A percentile compares a stretch with the other conserved stretches of the same genome.
Evolutionary conservation across 768 basidiomycete genomes (phyloP).

Genomic region (Tylopilus subfusipes): DNA sequence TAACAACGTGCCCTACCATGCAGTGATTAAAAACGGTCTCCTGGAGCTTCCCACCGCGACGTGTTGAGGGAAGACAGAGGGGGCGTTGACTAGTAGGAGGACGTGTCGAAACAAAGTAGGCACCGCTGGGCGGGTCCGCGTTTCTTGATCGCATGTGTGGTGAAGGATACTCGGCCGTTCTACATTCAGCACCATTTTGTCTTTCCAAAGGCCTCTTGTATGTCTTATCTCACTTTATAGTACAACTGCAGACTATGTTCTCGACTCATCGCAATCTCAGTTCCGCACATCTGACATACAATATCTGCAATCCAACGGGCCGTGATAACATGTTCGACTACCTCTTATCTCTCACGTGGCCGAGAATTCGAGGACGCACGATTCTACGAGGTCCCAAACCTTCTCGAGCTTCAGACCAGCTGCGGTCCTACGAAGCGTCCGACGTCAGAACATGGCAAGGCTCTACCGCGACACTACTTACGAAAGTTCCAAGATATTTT

Average conservation of each 20-base stretch:
- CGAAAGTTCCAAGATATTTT: no score
- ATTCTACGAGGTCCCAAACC: no score
- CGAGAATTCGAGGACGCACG: no score
- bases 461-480: no score
- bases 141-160: neutral
- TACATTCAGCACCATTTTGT: neutral
- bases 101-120: neutral
- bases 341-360: no score
- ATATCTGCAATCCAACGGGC: no score
- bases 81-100: neutral
- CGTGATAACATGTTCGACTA: no score
- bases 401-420: no score
- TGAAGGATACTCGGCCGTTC: neutral
- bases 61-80: neutral
- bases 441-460: no score
- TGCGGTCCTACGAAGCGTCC: no score
- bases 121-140: neutral
- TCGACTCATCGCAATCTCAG: no score
- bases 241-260: neutral
- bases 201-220: neutral
- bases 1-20: neutral
- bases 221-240: neutral
- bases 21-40: neutral
- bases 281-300: no score
- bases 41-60: neutral